Conservation (phyloP, 805 yeast species). For the Cyberlindnera saturnus region DNA sequence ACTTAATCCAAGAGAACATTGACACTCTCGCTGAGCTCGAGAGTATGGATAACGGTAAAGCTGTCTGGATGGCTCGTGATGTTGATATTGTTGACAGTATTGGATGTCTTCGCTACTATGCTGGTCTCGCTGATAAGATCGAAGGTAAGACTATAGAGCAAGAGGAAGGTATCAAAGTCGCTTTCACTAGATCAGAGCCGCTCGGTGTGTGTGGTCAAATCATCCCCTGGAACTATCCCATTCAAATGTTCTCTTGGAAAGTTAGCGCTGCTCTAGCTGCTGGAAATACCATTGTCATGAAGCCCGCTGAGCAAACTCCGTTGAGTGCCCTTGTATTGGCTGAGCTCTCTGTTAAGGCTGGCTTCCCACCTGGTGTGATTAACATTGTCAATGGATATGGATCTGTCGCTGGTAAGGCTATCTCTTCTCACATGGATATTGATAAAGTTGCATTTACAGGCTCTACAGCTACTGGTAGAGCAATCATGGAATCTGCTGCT, state of each 20-base stretch:
- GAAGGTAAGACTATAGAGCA: conserved; percentile 54
- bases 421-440: conserved; percentile 52
- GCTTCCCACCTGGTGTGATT: conserved; percentile 74
- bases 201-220: conserved; percentile 74
- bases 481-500: conserved; percentile 63
- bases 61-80: conserved; percentile 54
- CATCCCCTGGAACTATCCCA: conserved; percentile 80
- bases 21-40: conserved; percentile 64
- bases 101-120: conserved; percentile 58
- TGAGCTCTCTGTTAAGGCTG: conserved; percentile 51
- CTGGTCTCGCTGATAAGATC: conserved; percentile 66
- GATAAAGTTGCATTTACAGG: conserved; percentile 61
- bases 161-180: conserved; percentile 60
- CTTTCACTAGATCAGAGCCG: conserved; percentile 57
- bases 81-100: conserved; percentile 59
- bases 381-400: conserved; percentile 70
- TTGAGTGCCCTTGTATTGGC: conserved; percentile 61
- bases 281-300: conserved; percentile 64
- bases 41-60: conserved; percentile 70
- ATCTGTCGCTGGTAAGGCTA: conserved; percentile 56
- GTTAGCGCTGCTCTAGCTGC: conserved; percentile 70
- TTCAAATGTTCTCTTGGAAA: conserved; percentile 74
- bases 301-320: conserved; percentile 72
- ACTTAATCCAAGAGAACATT: conserved; percentile 53
- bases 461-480: conserved; percentile 57